phyloP scores from a whole-genome alignment of 148 eudicot species.

The Selenicereus undatus region DNA sequence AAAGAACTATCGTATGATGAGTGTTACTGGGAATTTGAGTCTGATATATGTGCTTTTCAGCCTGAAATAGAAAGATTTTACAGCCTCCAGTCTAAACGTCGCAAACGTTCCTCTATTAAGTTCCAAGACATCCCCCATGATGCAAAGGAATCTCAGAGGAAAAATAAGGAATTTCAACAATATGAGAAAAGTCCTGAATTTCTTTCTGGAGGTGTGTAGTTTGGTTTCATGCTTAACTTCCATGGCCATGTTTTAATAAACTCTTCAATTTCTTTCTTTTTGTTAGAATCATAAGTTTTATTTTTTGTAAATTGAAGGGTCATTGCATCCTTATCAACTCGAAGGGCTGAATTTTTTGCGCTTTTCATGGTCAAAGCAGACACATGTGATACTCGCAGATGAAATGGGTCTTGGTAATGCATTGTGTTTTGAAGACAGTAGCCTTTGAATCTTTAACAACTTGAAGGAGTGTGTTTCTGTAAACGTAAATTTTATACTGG shows the following conservation, averaged over 20 bases:
- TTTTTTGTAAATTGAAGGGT: slow-evolving; percentile 44
- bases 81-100: slow-evolving; percentile 52
- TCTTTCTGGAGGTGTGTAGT: slow-evolving; percentile 57
- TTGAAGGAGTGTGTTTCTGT: not conserved
- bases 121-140: slow-evolving; percentile 47
- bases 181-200: slow-evolving; percentile 82
- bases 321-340: slow-evolving; percentile 94
- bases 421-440: not conserved
- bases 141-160: slow-evolving; percentile 52
- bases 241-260: not conserved
- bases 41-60: slow-evolving; percentile 76
- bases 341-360: slow-evolving; percentile 98
- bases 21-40: slow-evolving; percentile 89
- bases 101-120: slow-evolving; percentile 48
- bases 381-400: slow-evolving; percentile 98
- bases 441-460: not conserved
- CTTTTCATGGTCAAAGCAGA: slow-evolving; percentile 89
- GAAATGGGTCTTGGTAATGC: slow-evolving; percentile 97
- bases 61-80: slow-evolving; percentile 68
- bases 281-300: slow-evolving; percentile 10
- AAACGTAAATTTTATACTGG: slow-evolving; percentile 11
- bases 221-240: not conserved
- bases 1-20: slow-evolving; percentile 89
- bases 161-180: slow-evolving; percentile 79
- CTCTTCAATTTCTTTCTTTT: not conserved